Percentiles rank a stretch among this genome's conserved stretches.
phyloP scores from a whole-genome alignment of 108 stramenopile species.

The Skeletonema tropicum region DNA sequence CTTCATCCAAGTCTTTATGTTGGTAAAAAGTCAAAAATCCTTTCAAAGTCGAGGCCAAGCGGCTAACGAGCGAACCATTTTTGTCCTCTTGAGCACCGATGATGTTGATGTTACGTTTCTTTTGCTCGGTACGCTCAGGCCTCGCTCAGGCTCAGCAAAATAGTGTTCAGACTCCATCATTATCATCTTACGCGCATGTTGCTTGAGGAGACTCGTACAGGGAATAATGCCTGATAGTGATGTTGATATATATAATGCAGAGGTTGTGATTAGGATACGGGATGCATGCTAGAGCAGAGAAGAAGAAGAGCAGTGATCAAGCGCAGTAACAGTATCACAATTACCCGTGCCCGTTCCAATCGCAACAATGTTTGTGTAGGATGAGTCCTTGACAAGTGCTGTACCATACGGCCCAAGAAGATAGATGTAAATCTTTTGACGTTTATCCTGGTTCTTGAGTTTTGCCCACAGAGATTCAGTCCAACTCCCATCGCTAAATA shows the following conservation, averaged over 20 bases:
- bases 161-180: conserved; percentile 32
- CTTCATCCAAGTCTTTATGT: not conserved
- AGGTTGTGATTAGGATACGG: too few species aligned
- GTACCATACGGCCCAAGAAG: conserved; percentile 61
- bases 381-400: conserved; percentile 22
- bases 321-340: not conserved
- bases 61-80: not conserved
- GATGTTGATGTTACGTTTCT: conserved; percentile 13
- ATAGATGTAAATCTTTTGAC: conserved; percentile 18
- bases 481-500: conserved; percentile 19
- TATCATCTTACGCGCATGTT: conserved; percentile 36
- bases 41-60: not conserved
- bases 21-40: not conserved
- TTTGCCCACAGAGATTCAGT: conserved; percentile 24
- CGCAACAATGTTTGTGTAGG: conserved; percentile 41
- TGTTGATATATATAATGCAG: not conserved
- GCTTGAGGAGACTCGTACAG: conserved; percentile 40
- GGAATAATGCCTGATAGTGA: conserved; percentile 45
- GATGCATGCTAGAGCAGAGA: too few species aligned
- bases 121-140: conserved; percentile 12
- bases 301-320: too few species aligned
- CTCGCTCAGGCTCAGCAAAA: conserved; percentile 28
- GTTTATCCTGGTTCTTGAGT: not conserved
- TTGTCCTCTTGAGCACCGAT: conserved; percentile 25
- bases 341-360: conserved; percentile 47